These are phyloP conservation scores for Trichoderma sp. DNA, from an alignment of 2,329 filamentous ascomycete species.

Conservation along the genomic window DNA sequence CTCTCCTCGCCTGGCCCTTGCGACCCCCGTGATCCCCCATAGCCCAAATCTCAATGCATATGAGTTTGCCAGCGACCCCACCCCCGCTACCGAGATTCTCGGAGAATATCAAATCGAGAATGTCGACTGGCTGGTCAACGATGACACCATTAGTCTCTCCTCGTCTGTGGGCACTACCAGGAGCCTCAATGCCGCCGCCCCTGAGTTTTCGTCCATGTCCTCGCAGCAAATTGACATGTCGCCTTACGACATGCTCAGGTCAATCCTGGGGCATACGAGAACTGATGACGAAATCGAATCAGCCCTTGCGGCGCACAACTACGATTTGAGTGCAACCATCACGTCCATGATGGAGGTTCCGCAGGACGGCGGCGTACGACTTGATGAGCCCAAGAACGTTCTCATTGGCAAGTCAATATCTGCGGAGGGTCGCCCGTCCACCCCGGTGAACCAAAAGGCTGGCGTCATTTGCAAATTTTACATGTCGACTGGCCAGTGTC, in stretches of 20 bases:
- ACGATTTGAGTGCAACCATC: conserved; percentile 90
- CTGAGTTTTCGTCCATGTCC: conserved; percentile 66
- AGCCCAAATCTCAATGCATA: conserved; percentile 94
- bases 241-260: conserved; percentile 95
- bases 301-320: conserved; percentile 84
- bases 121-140: conserved; percentile 95
- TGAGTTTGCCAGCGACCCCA: conserved; percentile 82
- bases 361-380: conserved; percentile 39
- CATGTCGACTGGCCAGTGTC: conserved; percentile 90
- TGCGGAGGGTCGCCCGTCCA: conserved; percentile 70
- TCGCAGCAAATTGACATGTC: conserved; percentile 84
- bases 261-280: conserved; percentile 83
- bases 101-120: conserved; percentile 91
- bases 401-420: conserved; percentile 89
- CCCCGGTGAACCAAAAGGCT: conserved; percentile 74
- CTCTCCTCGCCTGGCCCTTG: conserved; percentile 85
- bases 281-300: conserved; percentile 92
- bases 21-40: conserved; percentile 86
- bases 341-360: conserved; percentile 77
- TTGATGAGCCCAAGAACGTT: conserved; percentile 62
- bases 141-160: conserved; percentile 75
- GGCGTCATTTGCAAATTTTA: conserved; percentile 97
- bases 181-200: conserved; percentile 73
- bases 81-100: conserved; percentile 78
- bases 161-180: conserved; percentile 70